Evolutionary conservation across 1,139 yeast genomes (phyloP).

Genomic region (Kurtzmaniella quercitrusa): DNA sequence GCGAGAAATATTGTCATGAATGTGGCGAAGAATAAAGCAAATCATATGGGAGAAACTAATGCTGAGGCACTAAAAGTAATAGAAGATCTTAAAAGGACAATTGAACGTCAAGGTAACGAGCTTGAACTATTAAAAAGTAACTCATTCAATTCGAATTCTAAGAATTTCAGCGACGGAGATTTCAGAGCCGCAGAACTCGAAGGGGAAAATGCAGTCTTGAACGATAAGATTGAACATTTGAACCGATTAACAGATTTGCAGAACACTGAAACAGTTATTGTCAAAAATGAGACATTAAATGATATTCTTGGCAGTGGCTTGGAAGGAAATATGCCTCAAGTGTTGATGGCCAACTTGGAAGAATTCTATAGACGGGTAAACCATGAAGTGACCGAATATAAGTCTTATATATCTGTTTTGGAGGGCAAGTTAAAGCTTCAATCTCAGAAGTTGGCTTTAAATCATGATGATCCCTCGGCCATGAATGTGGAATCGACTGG

Average conservation of each 20-base stretch:
- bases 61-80: conserved; percentile 44
- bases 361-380: conserved; percentile 41
- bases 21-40: conserved; percentile 52
- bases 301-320: conserved; percentile 40
- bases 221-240: conserved; percentile 67
- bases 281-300: conserved; percentile 53
- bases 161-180: conserved; percentile 8
- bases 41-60: conserved; percentile 19
- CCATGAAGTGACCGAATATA: conserved; percentile 57
- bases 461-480: conserved; percentile 9
- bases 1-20: conserved; percentile 79
- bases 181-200: conserved; percentile 39
- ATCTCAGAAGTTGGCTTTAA: conserved; percentile 17
- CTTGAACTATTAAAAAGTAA: conserved; percentile 23
- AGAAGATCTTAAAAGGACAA: conserved; percentile 42
- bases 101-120: conserved; percentile 42
- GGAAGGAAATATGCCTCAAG: conserved; percentile 28
- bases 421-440: conserved; percentile 49
- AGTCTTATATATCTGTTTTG: conserved; percentile 57
- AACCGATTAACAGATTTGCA: conserved; percentile 58
- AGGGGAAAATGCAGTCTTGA: conserved; percentile 57
- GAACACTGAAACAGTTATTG: conserved; percentile 49
- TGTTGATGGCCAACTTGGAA: conserved; percentile 43
- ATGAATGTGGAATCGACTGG: conserved; percentile 9
- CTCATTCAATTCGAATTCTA: background rate